Conservation (phyloP, 495 filamentous ascomycete species). For the Penicillium tannophilum region DNA sequence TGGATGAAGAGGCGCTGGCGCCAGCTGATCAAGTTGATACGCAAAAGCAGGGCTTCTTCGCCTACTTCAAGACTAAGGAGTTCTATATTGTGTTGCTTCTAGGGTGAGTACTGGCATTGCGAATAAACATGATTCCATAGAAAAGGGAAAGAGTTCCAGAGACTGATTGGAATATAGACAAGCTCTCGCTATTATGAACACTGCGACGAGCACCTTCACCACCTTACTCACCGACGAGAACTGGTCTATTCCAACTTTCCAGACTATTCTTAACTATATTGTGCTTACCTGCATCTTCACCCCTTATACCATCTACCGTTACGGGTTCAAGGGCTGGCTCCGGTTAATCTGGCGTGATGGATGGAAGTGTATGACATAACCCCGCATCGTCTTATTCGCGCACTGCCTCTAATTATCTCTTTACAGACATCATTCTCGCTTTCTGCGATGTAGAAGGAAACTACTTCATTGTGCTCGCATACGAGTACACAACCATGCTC, state of each 20-base stretch:
- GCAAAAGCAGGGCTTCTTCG: conserved; percentile 64
- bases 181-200: conserved; percentile 84
- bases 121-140: neutral
- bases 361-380: conserved; percentile 70
- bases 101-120: conserved; percentile 53
- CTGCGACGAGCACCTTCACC: conserved; percentile 85
- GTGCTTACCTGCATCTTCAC: conserved; percentile 84
- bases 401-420: conserved; percentile 7
- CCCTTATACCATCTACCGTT: conserved; percentile 76
- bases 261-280: conserved; percentile 92
- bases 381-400: neutral
- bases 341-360: conserved; percentile 66
- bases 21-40: conserved; percentile 41
- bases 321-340: conserved; percentile 73
- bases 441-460: conserved; percentile 97
- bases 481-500: conserved; percentile 87
- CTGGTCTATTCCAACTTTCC: conserved; percentile 93
- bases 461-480: conserved; percentile 95
- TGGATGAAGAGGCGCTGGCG: conserved; percentile 19
- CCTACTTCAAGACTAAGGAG: conserved; percentile 78
- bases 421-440: conserved; percentile 76
- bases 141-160: neutral
- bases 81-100: conserved; percentile 83
- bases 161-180: conserved; percentile 53
- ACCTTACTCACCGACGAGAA: conserved; percentile 65